Conservation (phyloP, 805 yeast genomes). For the Myxozyma neglecta region DNA sequence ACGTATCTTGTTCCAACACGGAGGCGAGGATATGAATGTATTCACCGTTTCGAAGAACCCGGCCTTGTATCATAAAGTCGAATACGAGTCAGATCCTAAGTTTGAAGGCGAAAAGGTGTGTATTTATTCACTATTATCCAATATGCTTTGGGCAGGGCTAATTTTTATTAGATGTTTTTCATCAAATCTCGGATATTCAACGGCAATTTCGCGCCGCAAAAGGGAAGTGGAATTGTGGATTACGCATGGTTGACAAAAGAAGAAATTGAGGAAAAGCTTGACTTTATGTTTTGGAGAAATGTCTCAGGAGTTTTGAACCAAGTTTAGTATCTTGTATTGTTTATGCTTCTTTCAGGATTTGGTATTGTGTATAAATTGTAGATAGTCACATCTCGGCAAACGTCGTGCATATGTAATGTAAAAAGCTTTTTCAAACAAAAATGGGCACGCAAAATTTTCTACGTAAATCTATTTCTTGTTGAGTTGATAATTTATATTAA, state of each 20-base stretch:
- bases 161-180: conserved; percentile 57
- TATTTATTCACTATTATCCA: background rate
- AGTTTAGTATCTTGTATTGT: background rate
- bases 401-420: no score
- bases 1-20: conserved; percentile 64
- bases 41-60: conserved; percentile 93
- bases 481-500: no score
- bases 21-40: conserved; percentile 75
- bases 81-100: conserved; percentile 25
- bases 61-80: conserved; percentile 61
- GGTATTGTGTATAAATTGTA: conserved; percentile 1
- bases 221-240: conserved; percentile 45
- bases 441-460: no score
- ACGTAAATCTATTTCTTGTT: no score
- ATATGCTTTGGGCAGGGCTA: background rate
- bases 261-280: conserved; percentile 61
- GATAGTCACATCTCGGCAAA: background rate
- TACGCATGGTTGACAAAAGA: conserved; percentile 84
- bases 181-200: conserved; percentile 86
- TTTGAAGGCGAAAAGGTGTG: conserved; percentile 19
- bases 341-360: background rate
- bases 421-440: no score
- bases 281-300: conserved; percentile 45
- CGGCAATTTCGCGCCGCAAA: conserved; percentile 62
- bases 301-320: conserved; percentile 1